Conservation (phyloP, 306 rosid genomes). For the Medicago truncatula region MtrunA17r5.0-ANR NC_053048.1:46738501-46739000, state of each 20-base stretch:
- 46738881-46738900: conserved; percentile 50
- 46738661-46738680: conserved; percentile 5
- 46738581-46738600: conserved; percentile 11
- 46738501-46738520: neutral
- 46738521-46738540: conserved; percentile 2
- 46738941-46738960: neutral
- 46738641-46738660: conserved; percentile 9
- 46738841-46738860: conserved; percentile 50
- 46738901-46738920: conserved; percentile 73
- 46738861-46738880: conserved; percentile 54
- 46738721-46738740: conserved; percentile 20
- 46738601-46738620: conserved; percentile 21
- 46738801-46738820: conserved; percentile 48
- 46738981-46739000: neutral
- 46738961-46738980: neutral
- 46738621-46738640: conserved; percentile 32
- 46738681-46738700: conserved; percentile 24
- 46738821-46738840: conserved; percentile 52
- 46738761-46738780: conserved; percentile 74
- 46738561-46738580: neutral
- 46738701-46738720: conserved; percentile 14
- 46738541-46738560: neutral
- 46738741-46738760: conserved; percentile 35
- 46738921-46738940: neutral
- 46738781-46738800: conserved; percentile 76